Evolutionary conservation across 108 stramenopile species (phyloP).

Genomic region (Cyclostephanos tholiformis): DNA sequence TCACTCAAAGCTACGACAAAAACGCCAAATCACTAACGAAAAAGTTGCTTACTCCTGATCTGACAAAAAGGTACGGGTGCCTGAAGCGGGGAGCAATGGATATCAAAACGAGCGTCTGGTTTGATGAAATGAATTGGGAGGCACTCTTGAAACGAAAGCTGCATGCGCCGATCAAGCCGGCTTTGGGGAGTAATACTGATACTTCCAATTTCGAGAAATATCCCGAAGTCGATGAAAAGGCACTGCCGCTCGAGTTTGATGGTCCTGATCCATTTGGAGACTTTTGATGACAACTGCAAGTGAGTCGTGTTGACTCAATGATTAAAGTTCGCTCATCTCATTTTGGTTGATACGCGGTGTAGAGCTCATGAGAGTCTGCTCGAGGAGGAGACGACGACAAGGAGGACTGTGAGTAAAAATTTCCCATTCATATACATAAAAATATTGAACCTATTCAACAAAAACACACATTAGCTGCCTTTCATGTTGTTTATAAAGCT

Average conservation of each 20-base stretch:
- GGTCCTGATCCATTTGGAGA: constrained; percentile 42
- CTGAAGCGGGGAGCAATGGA: constrained; percentile 80
- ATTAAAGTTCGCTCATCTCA: no score
- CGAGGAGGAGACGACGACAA: no score
- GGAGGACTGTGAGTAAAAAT: no score
- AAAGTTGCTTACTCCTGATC: constrained; percentile 73
- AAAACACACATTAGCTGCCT: no score
- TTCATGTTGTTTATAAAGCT: no score
- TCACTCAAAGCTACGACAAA: constrained; percentile 73
- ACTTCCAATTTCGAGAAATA: constrained; percentile 87
- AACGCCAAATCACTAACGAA: constrained; percentile 79
- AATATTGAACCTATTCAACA: no score
- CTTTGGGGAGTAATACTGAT: constrained; percentile 56
- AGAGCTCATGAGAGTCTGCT: no score
- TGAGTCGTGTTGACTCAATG: no score
- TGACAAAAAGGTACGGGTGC: constrained; percentile 83
- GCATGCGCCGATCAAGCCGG: constrained; percentile 73
- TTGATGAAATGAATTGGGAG: constrained; percentile 65
- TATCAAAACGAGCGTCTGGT: constrained; percentile 77
- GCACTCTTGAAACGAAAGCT: constrained; percentile 54
- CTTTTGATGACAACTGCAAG: constrained; percentile 10
- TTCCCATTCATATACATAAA: no score
- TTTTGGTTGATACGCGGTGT: no score
- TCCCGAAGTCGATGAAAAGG: constrained; percentile 52
- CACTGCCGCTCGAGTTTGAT: constrained; percentile 33